Evolutionary conservation across 352 stramenopile genomes (phyloP).

Genomic region (Phytophthora pinifolia): DNA sequence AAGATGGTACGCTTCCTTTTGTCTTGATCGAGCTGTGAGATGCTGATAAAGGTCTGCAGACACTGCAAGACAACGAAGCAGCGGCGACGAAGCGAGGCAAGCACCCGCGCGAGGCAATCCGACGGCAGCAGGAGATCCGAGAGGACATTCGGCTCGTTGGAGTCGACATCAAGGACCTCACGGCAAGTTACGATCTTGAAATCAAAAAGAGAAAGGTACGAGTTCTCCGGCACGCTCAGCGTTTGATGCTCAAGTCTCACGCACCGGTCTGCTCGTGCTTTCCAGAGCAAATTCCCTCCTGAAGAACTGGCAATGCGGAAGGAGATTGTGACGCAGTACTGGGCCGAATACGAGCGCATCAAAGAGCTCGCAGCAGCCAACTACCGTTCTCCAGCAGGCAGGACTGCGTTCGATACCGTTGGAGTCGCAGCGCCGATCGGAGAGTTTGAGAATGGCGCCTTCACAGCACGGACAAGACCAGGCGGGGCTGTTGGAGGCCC

Average conservation of each 20-base stretch:
- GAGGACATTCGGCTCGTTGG: conserved; percentile 76
- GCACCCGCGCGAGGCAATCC: conserved; percentile 78
- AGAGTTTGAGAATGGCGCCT: conserved; percentile 65
- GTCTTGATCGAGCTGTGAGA: neutral
- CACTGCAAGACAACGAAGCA: conserved; percentile 69
- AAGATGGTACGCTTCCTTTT: conserved; percentile 48
- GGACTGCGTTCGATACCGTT: conserved; percentile 47
- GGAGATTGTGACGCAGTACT: conserved; percentile 81
- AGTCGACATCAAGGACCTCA: conserved; percentile 77
- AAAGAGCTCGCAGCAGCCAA: conserved; percentile 70
- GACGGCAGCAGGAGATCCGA: conserved; percentile 75
- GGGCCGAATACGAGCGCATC: conserved; percentile 71
- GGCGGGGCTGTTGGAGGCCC: conserved; percentile 20
- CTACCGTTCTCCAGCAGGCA: conserved; percentile 50
- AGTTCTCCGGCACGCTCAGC: neutral
- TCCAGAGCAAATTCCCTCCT: conserved; percentile 71
- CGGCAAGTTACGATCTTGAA: conserved; percentile 66
- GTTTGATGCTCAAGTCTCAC: neutral
- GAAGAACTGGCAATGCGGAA: conserved; percentile 79
- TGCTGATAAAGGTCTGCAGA: conserved; percentile 30
- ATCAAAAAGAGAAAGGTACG: conserved; percentile 83
- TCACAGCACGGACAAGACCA: conserved; percentile 37
- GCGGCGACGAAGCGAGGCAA: conserved; percentile 63
- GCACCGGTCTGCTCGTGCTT: neutral
- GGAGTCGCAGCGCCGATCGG: conserved; percentile 50